phyloP scores from a whole-genome alignment of 352 stramenopile species.

The Salisapilia sapeloensis region DNA sequence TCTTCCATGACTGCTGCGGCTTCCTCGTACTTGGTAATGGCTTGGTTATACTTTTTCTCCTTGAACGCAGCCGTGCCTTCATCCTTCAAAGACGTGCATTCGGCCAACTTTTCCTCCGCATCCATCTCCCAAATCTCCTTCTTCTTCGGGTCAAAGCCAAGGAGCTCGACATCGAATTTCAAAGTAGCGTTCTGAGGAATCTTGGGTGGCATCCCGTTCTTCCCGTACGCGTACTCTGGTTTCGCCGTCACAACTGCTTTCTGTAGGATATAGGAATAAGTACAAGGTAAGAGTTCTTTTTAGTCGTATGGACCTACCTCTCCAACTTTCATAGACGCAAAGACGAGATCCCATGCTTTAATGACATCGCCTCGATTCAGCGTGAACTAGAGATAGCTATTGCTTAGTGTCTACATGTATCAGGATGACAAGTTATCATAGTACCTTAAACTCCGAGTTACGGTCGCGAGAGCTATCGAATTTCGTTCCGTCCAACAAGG shows the following conservation, averaged over 20 bases:
- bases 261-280: slow-evolving; percentile 8
- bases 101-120: slow-evolving; percentile 61
- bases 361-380: slow-evolving; percentile 81
- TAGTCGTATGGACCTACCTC: slow-evolving; percentile 29
- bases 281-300: not conserved
- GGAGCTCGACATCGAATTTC: slow-evolving; percentile 93
- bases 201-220: slow-evolving; percentile 79
- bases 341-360: slow-evolving; percentile 78
- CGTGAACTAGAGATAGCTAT: slow-evolving; percentile 27
- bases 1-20: slow-evolving; percentile 74
- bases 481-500: slow-evolving; percentile 86
- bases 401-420: not conserved
- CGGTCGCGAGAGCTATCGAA: slow-evolving; percentile 90
- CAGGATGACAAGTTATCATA: not conserved
- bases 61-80: slow-evolving; percentile 90
- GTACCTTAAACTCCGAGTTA: slow-evolving; percentile 65
- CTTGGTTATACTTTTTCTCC: slow-evolving; percentile 68
- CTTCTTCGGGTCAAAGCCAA: slow-evolving; percentile 88
- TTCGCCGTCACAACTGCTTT: slow-evolving; percentile 87
- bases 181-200: slow-evolving; percentile 90
- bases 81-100: slow-evolving; percentile 79
- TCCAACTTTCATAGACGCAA: slow-evolving; percentile 90
- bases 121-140: slow-evolving; percentile 92
- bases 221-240: slow-evolving; percentile 89
- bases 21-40: slow-evolving; percentile 72